Base-by-base conservation (phyloP, 1,284 basidiomycete species). In the Nidula niveotomentosa region DNA sequence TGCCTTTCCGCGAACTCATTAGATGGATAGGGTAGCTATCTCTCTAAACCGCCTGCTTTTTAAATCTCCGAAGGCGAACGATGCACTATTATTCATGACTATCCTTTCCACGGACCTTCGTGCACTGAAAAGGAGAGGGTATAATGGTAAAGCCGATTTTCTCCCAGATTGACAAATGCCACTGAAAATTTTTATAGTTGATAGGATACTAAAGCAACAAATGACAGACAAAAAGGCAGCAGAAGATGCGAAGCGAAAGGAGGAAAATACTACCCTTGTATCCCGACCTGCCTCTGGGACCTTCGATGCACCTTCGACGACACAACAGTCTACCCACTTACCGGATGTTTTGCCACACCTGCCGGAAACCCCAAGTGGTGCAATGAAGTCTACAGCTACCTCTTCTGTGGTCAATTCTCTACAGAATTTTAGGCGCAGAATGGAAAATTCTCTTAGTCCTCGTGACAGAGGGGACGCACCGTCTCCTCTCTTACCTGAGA, bases 31-130 rank as follows among this genome's bases (percentile, higher is more conserved):
- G 67, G 88, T 96, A 15, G 88, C 94, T 0, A 86, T 85, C 0
- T 88, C 90, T 0, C 75, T 97, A 35, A 93, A 91, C 67, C 83
- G 85, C 7, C 68, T 90, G 3, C 70, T 96, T 17, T 90, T 96
- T 58, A 82, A 88, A 50, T 80, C 83, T 2, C 85, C 85, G 2
- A 90, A 90, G 65, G 83, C 85, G 7, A 92, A 93, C 61, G 94
- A 97, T 65, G 84, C 90, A 0, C 74, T 98, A 7, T 70, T 98
- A 10, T 91, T 97, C 64, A 93, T 93, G 85, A 96, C 94, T 0
- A 93, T 99, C 48, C 80, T 99, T 9, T 93, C 93, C 0, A 97
- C 95, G 0, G 91, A 96, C 56, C 75, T 98, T 47, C 82, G 85
- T 58, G 87, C 92, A 1, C 75, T 99, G 53, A 91, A 89, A 67